Percentiles rank a stretch among this genome's conserved stretches.
phyloP scores from a whole-genome alignment of 2,329 filamentous ascomycete species.

The Alternaria gaisen region DNA sequence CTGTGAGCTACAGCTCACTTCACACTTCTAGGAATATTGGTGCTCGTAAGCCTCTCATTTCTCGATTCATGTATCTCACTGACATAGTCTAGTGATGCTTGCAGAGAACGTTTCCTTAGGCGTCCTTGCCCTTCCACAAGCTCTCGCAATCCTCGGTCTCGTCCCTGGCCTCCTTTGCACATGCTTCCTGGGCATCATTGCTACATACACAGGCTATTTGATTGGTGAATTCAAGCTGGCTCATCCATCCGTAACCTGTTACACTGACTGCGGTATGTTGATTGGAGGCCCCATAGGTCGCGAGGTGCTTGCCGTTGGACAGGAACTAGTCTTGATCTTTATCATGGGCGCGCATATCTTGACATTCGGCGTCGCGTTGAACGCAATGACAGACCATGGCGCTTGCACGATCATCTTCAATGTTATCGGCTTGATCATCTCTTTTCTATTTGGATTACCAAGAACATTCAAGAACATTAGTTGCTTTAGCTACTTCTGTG shows the following conservation, averaged over 20 bases:
- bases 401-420: constrained; percentile 72
- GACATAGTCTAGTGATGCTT: constrained; percentile 58
- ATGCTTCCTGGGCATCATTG: constrained; percentile 61
- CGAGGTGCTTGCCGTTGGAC: constrained; percentile 69
- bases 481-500: constrained; percentile 68
- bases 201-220: constrained; percentile 69
- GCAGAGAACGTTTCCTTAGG: constrained; percentile 68
- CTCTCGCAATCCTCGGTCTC: constrained; percentile 62
- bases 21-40: constrained; percentile 8
- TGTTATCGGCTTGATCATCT: constrained; percentile 66
- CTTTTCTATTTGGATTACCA: constrained; percentile 67
- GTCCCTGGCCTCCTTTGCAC: constrained; percentile 64
- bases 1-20: neutral
- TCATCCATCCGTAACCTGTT: constrained; percentile 69
- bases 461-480: constrained; percentile 70
- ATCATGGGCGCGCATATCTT: constrained; percentile 76
- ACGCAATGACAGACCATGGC: constrained; percentile 68
- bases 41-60: neutral
- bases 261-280: constrained; percentile 72
- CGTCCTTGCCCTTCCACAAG: constrained; percentile 64
- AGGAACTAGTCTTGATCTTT: constrained; percentile 72
- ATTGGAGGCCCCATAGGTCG: constrained; percentile 68
- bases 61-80: neutral
- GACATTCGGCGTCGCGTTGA: constrained; percentile 74
- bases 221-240: constrained; percentile 67